Conservation (phyloP, 805 yeast species). For the Spathaspora arborariae region DNA sequence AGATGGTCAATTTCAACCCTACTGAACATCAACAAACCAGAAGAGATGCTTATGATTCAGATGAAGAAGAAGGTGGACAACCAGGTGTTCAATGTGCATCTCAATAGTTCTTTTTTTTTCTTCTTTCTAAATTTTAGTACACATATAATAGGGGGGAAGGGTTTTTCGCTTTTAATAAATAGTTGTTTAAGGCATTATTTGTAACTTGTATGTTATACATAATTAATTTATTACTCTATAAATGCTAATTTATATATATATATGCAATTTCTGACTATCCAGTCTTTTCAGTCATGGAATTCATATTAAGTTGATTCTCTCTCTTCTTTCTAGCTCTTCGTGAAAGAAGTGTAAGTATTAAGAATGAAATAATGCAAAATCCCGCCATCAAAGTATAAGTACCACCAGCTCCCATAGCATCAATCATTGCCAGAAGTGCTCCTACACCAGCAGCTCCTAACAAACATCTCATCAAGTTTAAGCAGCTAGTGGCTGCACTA, state of each 20-base stretch:
- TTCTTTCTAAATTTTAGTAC: not conserved
- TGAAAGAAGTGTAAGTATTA: constrained; percentile 2
- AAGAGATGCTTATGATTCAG: constrained; percentile 43
- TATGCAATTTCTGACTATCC: not conserved
- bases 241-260: not conserved
- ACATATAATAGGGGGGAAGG: not conserved
- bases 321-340: not conserved
- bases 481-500: constrained; percentile 66
- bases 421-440: constrained; percentile 55
- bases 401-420: constrained; percentile 62
- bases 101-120: constrained; percentile 47
- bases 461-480: constrained; percentile 67
- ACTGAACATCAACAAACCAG: constrained; percentile 47
- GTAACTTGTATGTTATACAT: not conserved
- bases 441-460: constrained; percentile 67
- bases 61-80: constrained; percentile 46
- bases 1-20: constrained; percentile 65
- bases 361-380: constrained; percentile 14
- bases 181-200: not conserved
- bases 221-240: not conserved
- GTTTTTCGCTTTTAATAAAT: not conserved
- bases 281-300: not conserved
- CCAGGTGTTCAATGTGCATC: constrained; percentile 92
- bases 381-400: constrained; percentile 64
- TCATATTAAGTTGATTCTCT: not conserved